These are phyloP conservation scores for Petunia secreta DNA, from an alignment of 257 asterid species.

Conservation along the genomic window DNA sequence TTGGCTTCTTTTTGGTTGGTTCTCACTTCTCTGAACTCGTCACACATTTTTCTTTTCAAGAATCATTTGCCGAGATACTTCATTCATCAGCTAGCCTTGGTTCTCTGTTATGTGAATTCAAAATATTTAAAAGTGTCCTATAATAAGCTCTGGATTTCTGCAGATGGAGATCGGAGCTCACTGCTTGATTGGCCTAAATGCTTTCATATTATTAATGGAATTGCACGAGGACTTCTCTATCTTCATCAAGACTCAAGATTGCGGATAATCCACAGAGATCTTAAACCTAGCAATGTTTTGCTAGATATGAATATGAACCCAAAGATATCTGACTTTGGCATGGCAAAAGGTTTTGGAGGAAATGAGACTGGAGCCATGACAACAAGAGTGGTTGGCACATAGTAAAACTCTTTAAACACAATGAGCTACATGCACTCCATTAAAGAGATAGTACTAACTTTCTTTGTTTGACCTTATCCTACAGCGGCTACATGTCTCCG, in stretches of 20 bases:
- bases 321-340: slow-evolving; percentile 4
- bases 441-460: background rate
- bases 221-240: background rate
- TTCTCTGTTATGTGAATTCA: background rate
- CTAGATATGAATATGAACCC: slow-evolving; percentile 8
- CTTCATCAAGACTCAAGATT: slow-evolving; percentile 21
- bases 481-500: slow-evolving; percentile 17
- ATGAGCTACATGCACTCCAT: background rate
- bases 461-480: background rate
- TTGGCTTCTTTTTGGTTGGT: slow-evolving; percentile 12
- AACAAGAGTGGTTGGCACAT: slow-evolving; percentile 13
- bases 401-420: background rate
- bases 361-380: slow-evolving; percentile 15
- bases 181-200: slow-evolving; percentile 11
- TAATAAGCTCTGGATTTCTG: background rate
- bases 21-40: background rate
- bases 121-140: background rate
- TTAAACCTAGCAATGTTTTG: background rate
- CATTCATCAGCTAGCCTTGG: background rate
- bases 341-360: background rate
- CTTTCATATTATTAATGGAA: slow-evolving; percentile 7
- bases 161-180: background rate
- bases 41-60: background rate
- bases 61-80: background rate
- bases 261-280: slow-evolving; percentile 2